Base-by-base conservation (phyloP, 805 yeast genomes). In the Candida quercuum region DNA sequence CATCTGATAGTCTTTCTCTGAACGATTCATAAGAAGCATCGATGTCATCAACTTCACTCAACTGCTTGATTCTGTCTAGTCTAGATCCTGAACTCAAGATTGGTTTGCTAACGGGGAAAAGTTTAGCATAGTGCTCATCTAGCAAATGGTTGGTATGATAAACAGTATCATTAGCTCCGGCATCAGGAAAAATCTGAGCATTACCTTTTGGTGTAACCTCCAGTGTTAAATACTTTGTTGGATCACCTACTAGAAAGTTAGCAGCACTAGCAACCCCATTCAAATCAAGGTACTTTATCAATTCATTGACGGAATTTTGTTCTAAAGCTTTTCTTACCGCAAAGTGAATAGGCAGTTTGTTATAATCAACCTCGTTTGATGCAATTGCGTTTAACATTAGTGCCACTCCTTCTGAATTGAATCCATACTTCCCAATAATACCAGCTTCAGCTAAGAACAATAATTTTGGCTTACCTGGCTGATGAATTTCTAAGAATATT, bases 281-380 rank as follows among this genome's bases (percentile, higher is more conserved):
- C 4, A 30, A 21, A 17, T 46, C 32, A 17, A 53, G 30, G 17
- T 34, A 37, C 6, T 28, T 30, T 6, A 47, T 25, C 9, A 47
- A 45, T 11, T 43, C 51, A 22, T 43, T 46, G 14, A 48, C 46
- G n/a, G 42, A 29, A 3, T 33, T 18, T 30, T 49, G 44, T 31
- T 64, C 64, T 36, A 65, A 41, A 3, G 59, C 55, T 28, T 52
- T 49, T 33, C 71, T 49, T 14, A 66, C 40, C 1, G 63, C 57
- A 32, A 66, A 46, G 40, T 66, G 70, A 31, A 64, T 50, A 5
- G 71, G 71, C 26, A 60, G 47, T 35, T 57, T 55, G 14, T 48
- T 38, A 12, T 45, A 43, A 31, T 50, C 53, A 9, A 60, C 52
- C 3, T 55, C 58, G 28, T 47, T 47, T 5, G 68, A 40, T 2